phyloP scores from a whole-genome alignment of 2,329 filamentous ascomycete species.

The Gnomoniopsis sp. region DNA sequence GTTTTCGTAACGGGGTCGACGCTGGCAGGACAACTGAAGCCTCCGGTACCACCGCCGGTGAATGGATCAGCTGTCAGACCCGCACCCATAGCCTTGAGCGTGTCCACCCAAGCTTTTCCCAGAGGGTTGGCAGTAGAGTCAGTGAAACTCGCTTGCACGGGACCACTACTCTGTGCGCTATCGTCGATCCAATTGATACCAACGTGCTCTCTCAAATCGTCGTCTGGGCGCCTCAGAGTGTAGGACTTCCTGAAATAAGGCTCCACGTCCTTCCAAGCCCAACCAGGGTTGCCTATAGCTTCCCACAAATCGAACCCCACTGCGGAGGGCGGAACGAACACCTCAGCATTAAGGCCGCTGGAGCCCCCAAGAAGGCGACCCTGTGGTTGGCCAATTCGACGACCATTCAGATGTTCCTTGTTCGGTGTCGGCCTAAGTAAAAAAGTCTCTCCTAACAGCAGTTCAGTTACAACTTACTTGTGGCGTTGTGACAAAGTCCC shows the following conservation, averaged over 20 bases:
- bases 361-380: slow-evolving; percentile 1
- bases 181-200: neutral
- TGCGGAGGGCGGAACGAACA: neutral
- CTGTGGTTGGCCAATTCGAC: slow-evolving; percentile 4
- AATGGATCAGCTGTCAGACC: neutral
- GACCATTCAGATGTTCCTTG: neutral
- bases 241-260: slow-evolving; percentile 1
- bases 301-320: neutral
- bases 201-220: neutral
- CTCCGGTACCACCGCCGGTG: neutral
- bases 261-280: neutral
- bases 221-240: neutral
- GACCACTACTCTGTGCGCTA: neutral
- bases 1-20: neutral
- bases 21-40: neutral
- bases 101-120: slow-evolving; percentile 2
- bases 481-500: neutral
- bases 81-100: neutral
- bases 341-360: neutral
- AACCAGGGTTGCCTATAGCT: neutral
- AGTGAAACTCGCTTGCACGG: neutral
- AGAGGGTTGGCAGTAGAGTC: neutral
- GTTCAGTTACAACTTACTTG: neutral
- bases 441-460: neutral
- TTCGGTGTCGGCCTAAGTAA: neutral